Conservation (phyloP, 163 green algal genomes). For the Scenedesmus sp. region DNA sequence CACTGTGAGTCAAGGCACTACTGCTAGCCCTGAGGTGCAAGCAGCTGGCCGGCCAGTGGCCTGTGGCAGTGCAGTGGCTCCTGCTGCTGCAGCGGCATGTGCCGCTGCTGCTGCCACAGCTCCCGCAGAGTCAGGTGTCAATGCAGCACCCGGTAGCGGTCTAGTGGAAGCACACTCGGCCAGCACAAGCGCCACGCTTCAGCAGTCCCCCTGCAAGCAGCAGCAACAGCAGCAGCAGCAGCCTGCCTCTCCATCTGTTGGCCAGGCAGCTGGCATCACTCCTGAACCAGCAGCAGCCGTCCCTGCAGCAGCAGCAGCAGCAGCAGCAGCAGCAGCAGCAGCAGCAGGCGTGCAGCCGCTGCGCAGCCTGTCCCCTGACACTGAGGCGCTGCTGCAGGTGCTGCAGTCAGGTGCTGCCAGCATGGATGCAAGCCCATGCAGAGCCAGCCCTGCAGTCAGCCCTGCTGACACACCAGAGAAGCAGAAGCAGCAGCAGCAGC, state of each 20-base stretch:
- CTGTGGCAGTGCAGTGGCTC: too few species aligned
- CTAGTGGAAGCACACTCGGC: background rate
- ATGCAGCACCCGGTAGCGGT: background rate
- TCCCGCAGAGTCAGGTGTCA: background rate
- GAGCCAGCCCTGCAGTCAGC: background rate
- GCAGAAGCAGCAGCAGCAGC: background rate
- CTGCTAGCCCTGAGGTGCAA: too few species aligned
- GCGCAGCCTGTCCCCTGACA: background rate
- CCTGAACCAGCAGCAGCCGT: background rate
- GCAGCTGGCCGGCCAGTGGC: too few species aligned
- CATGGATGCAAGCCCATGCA: background rate
- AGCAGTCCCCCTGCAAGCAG: background rate
- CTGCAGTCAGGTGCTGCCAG: background rate
- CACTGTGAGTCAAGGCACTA: background rate
- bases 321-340: background rate
- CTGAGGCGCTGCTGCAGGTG: slow-evolving; percentile 4
- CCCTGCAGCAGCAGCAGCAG: background rate
- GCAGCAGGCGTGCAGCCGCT: background rate
- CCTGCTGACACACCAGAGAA: background rate
- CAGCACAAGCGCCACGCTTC: background rate
- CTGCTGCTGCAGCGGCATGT: background rate
- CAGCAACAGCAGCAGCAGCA: background rate
- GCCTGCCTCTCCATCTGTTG: background rate
- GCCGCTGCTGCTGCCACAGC: background rate
- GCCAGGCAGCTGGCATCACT: background rate